A percentile compares a stretch with the other conserved stretches of the same genome.
phyloP scores from a whole-genome alignment of 202 grass and related monocot genomes.

The Setaria italica region DNA sequence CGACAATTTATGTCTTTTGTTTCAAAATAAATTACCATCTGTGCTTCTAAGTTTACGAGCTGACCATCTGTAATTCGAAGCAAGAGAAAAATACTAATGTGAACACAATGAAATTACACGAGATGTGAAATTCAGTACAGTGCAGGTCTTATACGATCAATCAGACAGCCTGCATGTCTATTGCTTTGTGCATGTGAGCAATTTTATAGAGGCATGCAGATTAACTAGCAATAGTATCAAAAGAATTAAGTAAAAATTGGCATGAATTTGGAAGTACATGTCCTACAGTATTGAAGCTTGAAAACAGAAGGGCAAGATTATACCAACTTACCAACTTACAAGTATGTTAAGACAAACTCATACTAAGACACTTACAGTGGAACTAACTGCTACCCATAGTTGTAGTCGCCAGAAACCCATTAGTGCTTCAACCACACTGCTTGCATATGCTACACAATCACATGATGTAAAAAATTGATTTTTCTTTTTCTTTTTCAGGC shows the following conservation, averaged over 20 bases:
- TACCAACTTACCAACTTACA: background rate
- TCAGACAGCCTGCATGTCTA: constrained; percentile 11
- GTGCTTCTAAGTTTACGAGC: background rate
- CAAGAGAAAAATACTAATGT: constrained; percentile 20
- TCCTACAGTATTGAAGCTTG: background rate
- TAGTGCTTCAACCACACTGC: background rate
- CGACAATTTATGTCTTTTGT: background rate
- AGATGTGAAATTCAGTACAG: background rate
- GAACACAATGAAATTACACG: constrained; percentile 24
- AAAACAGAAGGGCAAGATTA: background rate
- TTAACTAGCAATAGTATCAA: constrained; percentile 25
- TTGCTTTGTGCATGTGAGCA: constrained; percentile 10
- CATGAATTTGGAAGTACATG: constrained; percentile 6
- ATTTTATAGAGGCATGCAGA: background rate
- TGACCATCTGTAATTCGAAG: constrained; percentile 16
- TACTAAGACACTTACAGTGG: background rate
- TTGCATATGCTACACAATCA: constrained; percentile 13
- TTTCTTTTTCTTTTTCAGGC: constrained; percentile 1
- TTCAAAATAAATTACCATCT: background rate
- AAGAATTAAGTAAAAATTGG: constrained; percentile 16
- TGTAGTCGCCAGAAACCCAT: constrained; percentile 1
- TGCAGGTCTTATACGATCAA: background rate
- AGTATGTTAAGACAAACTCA: constrained; percentile 11
- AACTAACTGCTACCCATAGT: background rate
- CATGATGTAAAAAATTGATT: background rate